phyloP scores from a whole-genome alignment of 1,284 basidiomycete genomes.

The Cryptococcus hybrid region DNA sequence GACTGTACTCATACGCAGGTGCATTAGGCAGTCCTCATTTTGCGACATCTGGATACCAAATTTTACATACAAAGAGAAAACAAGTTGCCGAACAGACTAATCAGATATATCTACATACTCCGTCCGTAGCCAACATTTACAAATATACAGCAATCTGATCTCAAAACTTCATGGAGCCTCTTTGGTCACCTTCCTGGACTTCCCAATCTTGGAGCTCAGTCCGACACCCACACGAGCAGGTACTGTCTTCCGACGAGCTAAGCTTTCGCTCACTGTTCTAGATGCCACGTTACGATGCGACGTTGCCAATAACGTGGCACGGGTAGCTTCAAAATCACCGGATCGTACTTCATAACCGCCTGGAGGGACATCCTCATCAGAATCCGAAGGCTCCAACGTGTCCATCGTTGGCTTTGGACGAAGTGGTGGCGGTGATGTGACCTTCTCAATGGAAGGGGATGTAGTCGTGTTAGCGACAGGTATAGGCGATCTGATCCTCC shows the following conservation, averaged over 20 bases:
- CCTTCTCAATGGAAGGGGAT: background rate
- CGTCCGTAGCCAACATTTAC: too few species aligned
- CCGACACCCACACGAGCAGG: constrained; percentile 7
- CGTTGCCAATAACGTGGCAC: constrained; percentile 8
- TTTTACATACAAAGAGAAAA: too few species aligned
- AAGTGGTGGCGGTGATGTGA: constrained; percentile 1
- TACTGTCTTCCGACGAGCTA: constrained; percentile 8
- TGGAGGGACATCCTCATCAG: constrained; percentile 48
- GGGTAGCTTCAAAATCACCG: constrained; percentile 11
- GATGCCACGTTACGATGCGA: background rate
- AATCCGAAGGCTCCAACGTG: constrained; percentile 44
- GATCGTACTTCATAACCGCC: constrained; percentile 38
- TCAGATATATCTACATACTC: too few species aligned
- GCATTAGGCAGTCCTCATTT: too few species aligned
- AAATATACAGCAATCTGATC: too few species aligned
- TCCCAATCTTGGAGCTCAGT: background rate
- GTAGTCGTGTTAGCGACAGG: constrained; percentile 8
- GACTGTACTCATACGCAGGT: too few species aligned
- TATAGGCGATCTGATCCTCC: background rate
- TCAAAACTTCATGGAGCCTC: constrained; percentile 10
- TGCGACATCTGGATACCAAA: too few species aligned
- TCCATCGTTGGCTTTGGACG: constrained; percentile 13
- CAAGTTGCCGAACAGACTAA: too few species aligned
- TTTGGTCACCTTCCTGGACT: background rate
- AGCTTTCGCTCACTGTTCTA: background rate